These are phyloP conservation scores for Fomitopsis pulvina DNA, from an alignment of 768 basidiomycete genomes.

Conservation along the genomic window DNA sequence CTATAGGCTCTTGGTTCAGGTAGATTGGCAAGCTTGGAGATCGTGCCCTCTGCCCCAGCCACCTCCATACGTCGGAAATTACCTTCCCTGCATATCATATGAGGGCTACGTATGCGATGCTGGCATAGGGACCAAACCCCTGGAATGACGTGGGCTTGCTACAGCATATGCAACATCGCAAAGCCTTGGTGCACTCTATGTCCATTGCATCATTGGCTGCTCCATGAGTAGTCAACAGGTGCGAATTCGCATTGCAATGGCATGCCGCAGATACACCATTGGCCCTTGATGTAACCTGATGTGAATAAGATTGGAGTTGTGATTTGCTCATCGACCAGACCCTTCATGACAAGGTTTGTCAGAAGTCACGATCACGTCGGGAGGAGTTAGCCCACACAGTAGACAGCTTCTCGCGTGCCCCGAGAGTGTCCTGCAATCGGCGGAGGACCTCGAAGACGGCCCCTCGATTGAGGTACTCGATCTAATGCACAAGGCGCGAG, in stretches of 20 bases:
- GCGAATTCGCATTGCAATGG: not conserved
- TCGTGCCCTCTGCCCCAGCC: constrained; percentile 12
- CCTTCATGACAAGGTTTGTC: constrained; percentile 49
- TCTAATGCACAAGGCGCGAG: too few relatives aligned
- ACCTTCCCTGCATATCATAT: constrained; percentile 25
- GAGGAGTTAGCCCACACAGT: too few relatives aligned
- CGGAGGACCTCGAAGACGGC: constrained; percentile 44
- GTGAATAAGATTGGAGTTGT: constrained; percentile 38
- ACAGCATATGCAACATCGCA: constrained; percentile 22
- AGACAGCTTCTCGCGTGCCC: constrained; percentile 53
- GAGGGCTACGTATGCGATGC: constrained; percentile 22
- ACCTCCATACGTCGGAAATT: constrained; percentile 26
- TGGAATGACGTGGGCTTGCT: constrained; percentile 7
- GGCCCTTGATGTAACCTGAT: constrained; percentile 48
- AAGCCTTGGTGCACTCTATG: constrained; percentile 17
- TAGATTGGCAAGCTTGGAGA: too few relatives aligned
- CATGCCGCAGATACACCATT: constrained; percentile 51
- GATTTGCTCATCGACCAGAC: constrained; percentile 47
- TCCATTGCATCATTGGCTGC: constrained; percentile 21
- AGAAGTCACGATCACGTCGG: too few relatives aligned
- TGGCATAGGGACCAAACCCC: not conserved
- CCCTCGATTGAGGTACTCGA: too few relatives aligned
- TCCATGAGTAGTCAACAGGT: constrained; percentile 27
- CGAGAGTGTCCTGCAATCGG: constrained; percentile 43
- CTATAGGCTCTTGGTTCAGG: too few relatives aligned